Evolutionary conservation across 2,329 filamentous ascomycete species (phyloP), one percentile per base, ranked within the genome.

Genomic region (Venturia effusa): DNA sequence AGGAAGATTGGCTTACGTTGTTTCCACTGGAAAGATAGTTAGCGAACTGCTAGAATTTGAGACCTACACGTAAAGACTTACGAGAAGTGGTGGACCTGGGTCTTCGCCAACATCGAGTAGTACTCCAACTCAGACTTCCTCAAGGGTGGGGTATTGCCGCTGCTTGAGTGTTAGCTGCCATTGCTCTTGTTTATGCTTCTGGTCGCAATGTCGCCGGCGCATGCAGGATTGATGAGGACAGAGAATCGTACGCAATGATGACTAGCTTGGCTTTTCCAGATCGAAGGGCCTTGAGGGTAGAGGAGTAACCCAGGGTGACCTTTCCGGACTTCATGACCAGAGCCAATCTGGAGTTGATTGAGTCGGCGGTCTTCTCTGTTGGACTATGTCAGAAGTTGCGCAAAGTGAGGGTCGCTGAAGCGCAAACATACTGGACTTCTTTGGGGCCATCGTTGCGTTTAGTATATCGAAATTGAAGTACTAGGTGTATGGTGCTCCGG

Each of bases 201-300:
- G 30, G 15, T 24, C 10, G 5, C 19, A 27, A 3, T 24, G 39
- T 40, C 24, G 48, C 60, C 34, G 62, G 68, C 30, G 69, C 84
- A 69, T 37, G 1, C 6, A 11, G 30, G 15, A 7, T 55, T 13
- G 24, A 27, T 11, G 22, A 27, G 51, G 34, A 30, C 27, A n/a
- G 30, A 59, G 37, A 13, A 11, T 27, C 41, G 60, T 62, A 59
- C 62, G 43, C 61, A 60, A 96, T 95, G 81, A 96, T 92, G 79
- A 97, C 90, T 71, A 97, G 87, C 89, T 97, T 97, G 79, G 94
- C 94, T 88, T 97, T 97, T 80, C 93, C 92, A 72, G 87, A 89
- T 75, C 93, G 90, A 73, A 97, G 89, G 72, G 84, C 83, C 89
- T 97, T 96, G 76, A 94, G 84, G 76, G 84, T 93, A 68, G 86